Evolutionary conservation across 768 basidiomycete species (phyloP), one percentile per base, ranked within the genome.

Genomic region (Tricholoma sp.): DNA sequence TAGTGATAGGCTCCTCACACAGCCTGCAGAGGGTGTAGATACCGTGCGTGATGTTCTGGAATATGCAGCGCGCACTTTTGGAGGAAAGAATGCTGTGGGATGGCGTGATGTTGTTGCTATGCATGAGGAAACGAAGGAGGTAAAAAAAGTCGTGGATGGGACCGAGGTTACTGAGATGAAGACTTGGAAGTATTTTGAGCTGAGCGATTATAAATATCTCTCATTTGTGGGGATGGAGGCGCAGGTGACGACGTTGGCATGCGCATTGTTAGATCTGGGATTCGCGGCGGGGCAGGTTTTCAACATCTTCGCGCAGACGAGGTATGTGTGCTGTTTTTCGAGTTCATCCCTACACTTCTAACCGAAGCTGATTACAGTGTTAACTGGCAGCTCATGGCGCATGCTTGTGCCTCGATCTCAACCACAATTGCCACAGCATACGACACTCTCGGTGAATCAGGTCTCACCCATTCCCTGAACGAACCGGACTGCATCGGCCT

Each of bases 141-240:
- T 98, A 32, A 88, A 80, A 66, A 95, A 93, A 78, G 74, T 77
- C 32, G 84, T 94, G 42, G 86, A 78, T 3, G 96, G 95, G 32
- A 86, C 93, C 69, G 83, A 93, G 69, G 78, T 86, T 33, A 83
- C 72, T 2, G 90, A 98, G 79, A 91, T 75, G 70, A 99, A 99
- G 82, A 91, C 80, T 54, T 99, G 96, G 96, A 92, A 88, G 68
- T 98, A 89, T 73, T 99, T 92, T 72, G 82, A 95, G 71, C 80
- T 98, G 57, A 88, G 88, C 70, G 88, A 89, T 59, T 98, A 88
- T 80, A 83, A 91, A 72, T 98, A 86, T 70, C 72, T 88, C 64
- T 82, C 71, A 47, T 98, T 83, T 70, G 63, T 86, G 59, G 82
- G 93, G 62, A 76, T 95, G 57, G 78, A 85, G 65, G 80, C 84